These are phyloP conservation scores for Rhododendron kiyosumense DNA, from an alignment of 148 eudicot genomes.

Conservation along the genomic window DNA sequence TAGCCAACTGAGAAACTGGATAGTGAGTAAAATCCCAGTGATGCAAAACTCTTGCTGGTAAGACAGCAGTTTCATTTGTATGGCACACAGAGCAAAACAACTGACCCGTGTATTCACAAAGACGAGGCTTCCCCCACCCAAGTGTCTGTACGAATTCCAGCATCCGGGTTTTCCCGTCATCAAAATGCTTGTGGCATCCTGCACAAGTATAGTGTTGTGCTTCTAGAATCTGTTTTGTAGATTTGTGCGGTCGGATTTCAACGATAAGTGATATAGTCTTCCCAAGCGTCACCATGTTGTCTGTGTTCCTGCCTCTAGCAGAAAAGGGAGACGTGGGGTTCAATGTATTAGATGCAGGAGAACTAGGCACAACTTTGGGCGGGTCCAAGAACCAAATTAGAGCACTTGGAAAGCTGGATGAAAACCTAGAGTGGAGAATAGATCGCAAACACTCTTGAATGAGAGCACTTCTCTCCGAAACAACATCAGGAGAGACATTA, in stretches of 20 bases:
- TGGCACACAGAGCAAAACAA: slow-evolving; percentile 89
- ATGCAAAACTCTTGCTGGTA: slow-evolving; percentile 94
- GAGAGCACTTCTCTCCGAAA: slow-evolving; percentile 74
- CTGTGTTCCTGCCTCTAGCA: slow-evolving; percentile 18
- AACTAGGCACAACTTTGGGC: slow-evolving; percentile 38
- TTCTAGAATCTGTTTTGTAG: slow-evolving; percentile 71
- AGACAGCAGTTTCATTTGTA: slow-evolving; percentile 70
- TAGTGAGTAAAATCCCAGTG: slow-evolving; percentile 84
- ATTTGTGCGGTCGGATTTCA: slow-evolving; percentile 54
- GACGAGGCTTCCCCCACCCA: slow-evolving; percentile 95
- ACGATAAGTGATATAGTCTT: slow-evolving; percentile 75
- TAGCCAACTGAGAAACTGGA: slow-evolving; percentile 89
- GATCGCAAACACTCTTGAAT: slow-evolving; percentile 85
- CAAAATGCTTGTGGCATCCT: slow-evolving; percentile 80
- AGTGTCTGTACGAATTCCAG: slow-evolving; percentile 63
- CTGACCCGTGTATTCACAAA: slow-evolving; percentile 93
- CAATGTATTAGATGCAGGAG: slow-evolving; percentile 37
- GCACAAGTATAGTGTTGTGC: slow-evolving; percentile 81
- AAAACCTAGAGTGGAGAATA: slow-evolving; percentile 37
- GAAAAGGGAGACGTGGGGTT: slow-evolving; percentile 24
- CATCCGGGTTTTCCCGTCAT: slow-evolving; percentile 70
- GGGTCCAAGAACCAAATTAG: slow-evolving; percentile 72
- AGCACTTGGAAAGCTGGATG: slow-evolving; percentile 45
- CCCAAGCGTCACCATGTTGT: slow-evolving; percentile 43
- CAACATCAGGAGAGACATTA: slow-evolving; percentile 78